Evolutionary conservation across 176 grass and related monocot genomes (phyloP), one percentile per base, ranked within the genome.

Genomic region (Poa annua): DNA sequence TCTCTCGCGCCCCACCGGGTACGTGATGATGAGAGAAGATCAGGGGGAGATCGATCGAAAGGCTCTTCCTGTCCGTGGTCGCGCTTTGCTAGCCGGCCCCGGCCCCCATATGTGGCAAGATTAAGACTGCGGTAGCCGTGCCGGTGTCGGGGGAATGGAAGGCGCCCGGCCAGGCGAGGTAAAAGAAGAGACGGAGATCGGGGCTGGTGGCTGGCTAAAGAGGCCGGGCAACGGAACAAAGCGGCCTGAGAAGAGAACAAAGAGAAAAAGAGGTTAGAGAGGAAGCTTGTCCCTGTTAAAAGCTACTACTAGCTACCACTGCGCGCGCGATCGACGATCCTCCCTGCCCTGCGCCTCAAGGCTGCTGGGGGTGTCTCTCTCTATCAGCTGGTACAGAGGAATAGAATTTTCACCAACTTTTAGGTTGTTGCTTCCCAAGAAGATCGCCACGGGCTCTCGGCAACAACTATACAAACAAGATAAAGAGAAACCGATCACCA

Each of bases 251-350:
- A 80, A 85, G 76, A 84, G 94, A 86, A 91, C 85, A 97, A 88
- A 88, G 86, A 93, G 91, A 86, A 97, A 91, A 83, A 79, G 70
- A 73, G 70, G 70, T 16, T 73, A 87, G 72, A 47, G 81, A 81
- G 75, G 88, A 91, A 88, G 88, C 91, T 93, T 97, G 91, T 93
- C 86, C 92, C 84, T 89, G 77, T 89, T 93, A 86, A 93, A 97
- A 90, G 76, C 84, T 78, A 74, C 61, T 77, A 77, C 68, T 47
- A 34, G 15, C 59, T 21, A 5, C 59, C 32, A 71, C 44, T 73
- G 44, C 20, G 66, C 20, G 66, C 66, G 66, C 16, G 22, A 26
- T 56, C 59, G 41, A 54, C 63, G 45, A 77, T 61, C 75, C 54
- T 60, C 74, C 29, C 52, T 10, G 76, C 25, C 60, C 39, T 29